Conservation (phyloP, 2,329 filamentous ascomycete genomes). For the Colletotrichum tropicale region DNA sequence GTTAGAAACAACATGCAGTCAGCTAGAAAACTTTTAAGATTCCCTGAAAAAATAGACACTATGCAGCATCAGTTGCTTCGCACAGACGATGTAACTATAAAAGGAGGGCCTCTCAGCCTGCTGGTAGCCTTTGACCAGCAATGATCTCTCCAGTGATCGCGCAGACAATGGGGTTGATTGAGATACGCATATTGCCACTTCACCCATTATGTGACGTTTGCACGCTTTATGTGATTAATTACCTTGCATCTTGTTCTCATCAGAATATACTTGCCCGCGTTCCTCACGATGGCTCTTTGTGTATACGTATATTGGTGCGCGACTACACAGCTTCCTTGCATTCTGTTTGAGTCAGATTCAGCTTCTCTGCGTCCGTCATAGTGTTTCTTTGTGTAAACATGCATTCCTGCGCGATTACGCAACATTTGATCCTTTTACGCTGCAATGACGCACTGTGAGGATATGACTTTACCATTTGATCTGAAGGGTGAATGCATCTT, state of each 20-base stretch:
- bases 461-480: background rate
- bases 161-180: background rate
- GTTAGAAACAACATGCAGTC: rapidly evolving
- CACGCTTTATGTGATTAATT: background rate
- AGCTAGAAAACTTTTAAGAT: background rate
- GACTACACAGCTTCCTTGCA: background rate
- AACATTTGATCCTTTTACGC: background rate
- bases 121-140: background rate
- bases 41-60: background rate
- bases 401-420: background rate
- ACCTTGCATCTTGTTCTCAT: background rate
- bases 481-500: background rate
- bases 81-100: background rate
- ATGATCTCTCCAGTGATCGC: background rate
- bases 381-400: background rate
- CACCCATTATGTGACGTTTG: rapidly evolving
- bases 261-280: background rate
- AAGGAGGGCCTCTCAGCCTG: background rate
- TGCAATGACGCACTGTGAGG: no score
- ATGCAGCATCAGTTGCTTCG: background rate
- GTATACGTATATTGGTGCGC: background rate
- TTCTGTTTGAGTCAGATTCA: background rate
- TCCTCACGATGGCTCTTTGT: background rate
- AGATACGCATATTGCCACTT: background rate
- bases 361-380: background rate